These are phyloP conservation scores for Calonectria hongkongensis DNA, from an alignment of 2,329 filamentous ascomycete genomes.

Conservation along the genomic window DNA sequence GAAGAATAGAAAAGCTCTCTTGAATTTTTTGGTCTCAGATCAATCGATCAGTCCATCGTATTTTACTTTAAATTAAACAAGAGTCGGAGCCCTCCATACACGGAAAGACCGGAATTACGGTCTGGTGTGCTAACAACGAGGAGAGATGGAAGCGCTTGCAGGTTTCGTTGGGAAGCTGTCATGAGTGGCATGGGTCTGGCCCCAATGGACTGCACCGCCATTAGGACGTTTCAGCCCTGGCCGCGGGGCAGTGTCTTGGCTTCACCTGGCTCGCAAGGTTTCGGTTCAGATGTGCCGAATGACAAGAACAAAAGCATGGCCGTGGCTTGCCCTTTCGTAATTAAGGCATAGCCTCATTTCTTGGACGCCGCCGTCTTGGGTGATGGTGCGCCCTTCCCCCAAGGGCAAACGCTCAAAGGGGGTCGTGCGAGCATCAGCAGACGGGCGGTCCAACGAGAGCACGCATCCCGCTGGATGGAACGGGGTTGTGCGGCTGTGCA, in stretches of 20 bases:
- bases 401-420: background rate
- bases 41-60: background rate
- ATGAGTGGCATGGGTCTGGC: background rate
- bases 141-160: background rate
- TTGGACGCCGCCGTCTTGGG: background rate
- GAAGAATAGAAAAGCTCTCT: background rate
- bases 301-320: background rate
- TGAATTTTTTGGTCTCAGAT: background rate
- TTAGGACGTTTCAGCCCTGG: conserved; percentile 20
- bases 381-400: background rate
- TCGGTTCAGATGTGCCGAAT: conserved; percentile 16
- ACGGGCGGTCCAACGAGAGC: background rate
- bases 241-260: conserved; percentile 22
- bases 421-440: background rate
- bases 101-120: background rate
- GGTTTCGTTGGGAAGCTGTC: conserved; percentile 1
- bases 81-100: background rate
- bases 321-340: conserved; percentile 15
- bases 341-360: background rate
- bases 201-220: conserved; percentile 10
- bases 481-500: background rate
- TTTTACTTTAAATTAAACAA: conserved; percentile 8
- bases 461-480: background rate
- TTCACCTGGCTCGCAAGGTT: background rate
- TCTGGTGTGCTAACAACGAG: background rate